Conservation (phyloP, 2,329 filamentous ascomycete species). For the Penicillium sp. region DNA sequence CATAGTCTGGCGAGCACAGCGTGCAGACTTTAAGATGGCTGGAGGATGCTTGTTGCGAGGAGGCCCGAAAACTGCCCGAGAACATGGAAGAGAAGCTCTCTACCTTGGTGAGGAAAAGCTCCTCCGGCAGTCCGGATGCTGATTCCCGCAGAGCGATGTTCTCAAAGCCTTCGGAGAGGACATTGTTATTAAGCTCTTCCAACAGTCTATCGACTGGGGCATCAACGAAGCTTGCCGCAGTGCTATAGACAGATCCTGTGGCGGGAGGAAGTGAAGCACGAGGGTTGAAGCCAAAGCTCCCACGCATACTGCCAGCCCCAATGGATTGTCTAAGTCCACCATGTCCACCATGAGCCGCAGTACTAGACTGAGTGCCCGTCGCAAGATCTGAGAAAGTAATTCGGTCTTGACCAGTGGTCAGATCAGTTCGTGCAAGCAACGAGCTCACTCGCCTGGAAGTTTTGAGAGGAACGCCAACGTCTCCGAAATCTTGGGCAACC, state of each 20-base stretch:
- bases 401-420: conserved; percentile 79
- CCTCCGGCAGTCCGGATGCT: conserved; percentile 66
- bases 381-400: conserved; percentile 72
- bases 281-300: conserved; percentile 54
- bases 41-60: conserved; percentile 22
- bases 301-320: conserved; percentile 60
- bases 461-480: conserved; percentile 52
- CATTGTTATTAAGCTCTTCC: conserved; percentile 61
- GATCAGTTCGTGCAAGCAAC: conserved; percentile 76
- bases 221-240: conserved; percentile 61
- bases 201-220: conserved; percentile 65
- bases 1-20: conserved; percentile 48
- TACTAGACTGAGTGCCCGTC: conserved; percentile 40
- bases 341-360: conserved; percentile 44
- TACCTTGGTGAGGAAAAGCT: conserved; percentile 67
- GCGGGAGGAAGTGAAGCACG: conserved; percentile 55
- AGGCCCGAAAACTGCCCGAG: conserved; percentile 28
- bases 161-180: conserved; percentile 63
- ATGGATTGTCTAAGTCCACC: conserved; percentile 65
- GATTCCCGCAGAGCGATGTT: conserved; percentile 69
- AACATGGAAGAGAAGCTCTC: conserved; percentile 60
- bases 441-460: conserved; percentile 83
- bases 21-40: conserved; percentile 55
- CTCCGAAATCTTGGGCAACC: conserved; percentile 63
- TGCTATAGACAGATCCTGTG: conserved; percentile 44